Conservation (phyloP, 1,284 basidiomycete species). For the Ceratobasidium sp. region DNA sequence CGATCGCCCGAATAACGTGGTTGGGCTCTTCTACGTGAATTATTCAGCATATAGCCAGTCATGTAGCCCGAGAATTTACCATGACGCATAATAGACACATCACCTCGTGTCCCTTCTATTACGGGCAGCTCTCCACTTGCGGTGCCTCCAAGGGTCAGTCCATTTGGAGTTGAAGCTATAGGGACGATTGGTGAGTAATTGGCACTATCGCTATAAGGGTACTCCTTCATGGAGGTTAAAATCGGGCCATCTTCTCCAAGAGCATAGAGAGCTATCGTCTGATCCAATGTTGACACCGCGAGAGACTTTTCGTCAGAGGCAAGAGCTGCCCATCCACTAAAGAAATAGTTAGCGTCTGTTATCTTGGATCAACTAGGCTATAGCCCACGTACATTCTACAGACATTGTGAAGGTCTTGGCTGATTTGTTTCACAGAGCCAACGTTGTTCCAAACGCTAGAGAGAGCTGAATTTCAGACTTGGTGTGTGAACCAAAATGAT, state of each 20-base stretch:
- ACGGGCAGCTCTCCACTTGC: not conserved
- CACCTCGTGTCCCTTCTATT: not conserved
- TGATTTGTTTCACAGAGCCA: not conserved
- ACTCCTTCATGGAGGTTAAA: not conserved
- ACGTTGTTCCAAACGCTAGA: not conserved
- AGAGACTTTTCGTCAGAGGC: not conserved
- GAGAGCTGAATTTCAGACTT: not conserved
- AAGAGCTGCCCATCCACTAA: not conserved
- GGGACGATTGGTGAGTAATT: not conserved
- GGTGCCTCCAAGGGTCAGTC: not conserved
- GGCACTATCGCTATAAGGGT: not conserved
- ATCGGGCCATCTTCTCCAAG: not conserved
- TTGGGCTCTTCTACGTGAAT: too few relatives aligned
- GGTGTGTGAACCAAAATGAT: not conserved
- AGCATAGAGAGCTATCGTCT: not conserved
- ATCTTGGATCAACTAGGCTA: not conserved
- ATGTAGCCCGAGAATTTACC: not conserved
- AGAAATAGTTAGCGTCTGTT: not conserved
- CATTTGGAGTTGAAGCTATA: not conserved
- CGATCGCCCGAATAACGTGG: too few relatives aligned
- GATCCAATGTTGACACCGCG: not conserved
- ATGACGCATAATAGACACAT: not conserved
- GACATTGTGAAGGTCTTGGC: not conserved
- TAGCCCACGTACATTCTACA: not conserved
- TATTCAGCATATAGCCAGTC: too few relatives aligned